Percentiles rank a stretch among this genome's conserved stretches.
phyloP scores from a whole-genome alignment of 2,329 filamentous ascomycete genomes.

The Aspergillus sp. region DNA sequence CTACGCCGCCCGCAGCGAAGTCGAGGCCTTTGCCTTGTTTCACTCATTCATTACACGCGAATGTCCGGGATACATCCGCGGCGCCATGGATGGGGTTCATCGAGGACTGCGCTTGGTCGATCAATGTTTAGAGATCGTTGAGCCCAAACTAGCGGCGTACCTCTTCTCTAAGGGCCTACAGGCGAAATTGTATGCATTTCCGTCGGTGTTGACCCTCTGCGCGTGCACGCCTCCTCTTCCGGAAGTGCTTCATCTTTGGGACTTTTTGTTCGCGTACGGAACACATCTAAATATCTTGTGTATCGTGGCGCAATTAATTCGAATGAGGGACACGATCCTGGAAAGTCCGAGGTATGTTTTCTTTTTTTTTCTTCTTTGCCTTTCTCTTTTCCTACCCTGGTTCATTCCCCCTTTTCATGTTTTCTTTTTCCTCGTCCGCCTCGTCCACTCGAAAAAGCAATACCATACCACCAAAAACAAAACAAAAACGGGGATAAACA shows the following conservation, averaged over 20 bases:
- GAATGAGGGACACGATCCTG: slow-evolving; percentile 82
- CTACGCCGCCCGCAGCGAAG: slow-evolving; percentile 90
- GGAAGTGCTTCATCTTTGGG: slow-evolving; percentile 91
- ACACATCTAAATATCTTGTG: slow-evolving; percentile 93
- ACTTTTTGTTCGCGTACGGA: slow-evolving; percentile 95
- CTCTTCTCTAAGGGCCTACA: slow-evolving; percentile 83
- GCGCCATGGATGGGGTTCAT: slow-evolving; percentile 96
- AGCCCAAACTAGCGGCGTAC: slow-evolving; percentile 81
- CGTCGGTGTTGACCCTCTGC: slow-evolving; percentile 89
- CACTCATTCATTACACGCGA: slow-evolving; percentile 83
- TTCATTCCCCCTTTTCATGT: background rate
- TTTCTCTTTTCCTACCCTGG: background rate
- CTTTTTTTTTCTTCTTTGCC: slow-evolving; percentile 1
- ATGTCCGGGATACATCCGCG: slow-evolving; percentile 89
- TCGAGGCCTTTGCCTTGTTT: slow-evolving; percentile 91
- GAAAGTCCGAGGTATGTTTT: slow-evolving; percentile 72
- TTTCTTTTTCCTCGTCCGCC: background rate
- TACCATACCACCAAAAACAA: background rate
- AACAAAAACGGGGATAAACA: slow-evolving; percentile 2
- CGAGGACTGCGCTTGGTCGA: slow-evolving; percentile 88
- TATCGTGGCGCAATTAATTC: slow-evolving; percentile 90
- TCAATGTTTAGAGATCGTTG: slow-evolving; percentile 86
- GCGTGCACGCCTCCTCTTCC: slow-evolving; percentile 94
- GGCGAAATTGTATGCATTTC: slow-evolving; percentile 94
- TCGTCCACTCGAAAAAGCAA: background rate